Percentiles rank a stretch among this genome's conserved stretches.
Evolutionary conservation across 495 filamentous ascomycete species (phyloP).

Genomic region (Bombardia bombarda): DNA sequence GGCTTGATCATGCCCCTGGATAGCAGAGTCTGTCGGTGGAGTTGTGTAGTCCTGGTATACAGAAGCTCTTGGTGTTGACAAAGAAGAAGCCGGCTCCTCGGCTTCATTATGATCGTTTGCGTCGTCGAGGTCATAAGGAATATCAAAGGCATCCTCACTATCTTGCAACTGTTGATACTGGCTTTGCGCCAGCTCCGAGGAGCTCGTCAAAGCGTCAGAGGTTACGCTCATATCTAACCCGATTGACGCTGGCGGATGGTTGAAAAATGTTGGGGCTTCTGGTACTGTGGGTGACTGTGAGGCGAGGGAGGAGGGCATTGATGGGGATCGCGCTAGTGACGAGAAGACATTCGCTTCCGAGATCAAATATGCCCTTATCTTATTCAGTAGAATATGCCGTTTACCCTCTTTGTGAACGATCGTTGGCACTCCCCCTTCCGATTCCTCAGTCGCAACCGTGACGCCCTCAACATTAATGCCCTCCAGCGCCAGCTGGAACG

Average conservation of each 20-base stretch:
- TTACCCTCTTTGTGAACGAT: slow-evolving; percentile 49
- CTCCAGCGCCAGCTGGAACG: slow-evolving; percentile 57
- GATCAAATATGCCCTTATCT: slow-evolving; percentile 57
- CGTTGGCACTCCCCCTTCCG: slow-evolving; percentile 20
- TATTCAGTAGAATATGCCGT: slow-evolving; percentile 53
- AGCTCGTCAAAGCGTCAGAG: slow-evolving; percentile 10
- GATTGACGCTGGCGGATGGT: slow-evolving; percentile 1
- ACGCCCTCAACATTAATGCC: slow-evolving; percentile 60
- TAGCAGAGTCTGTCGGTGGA: too few species aligned
- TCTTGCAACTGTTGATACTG: slow-evolving; percentile 29
- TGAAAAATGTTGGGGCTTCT: slow-evolving; percentile 15
- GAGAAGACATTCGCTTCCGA: slow-evolving; percentile 69
- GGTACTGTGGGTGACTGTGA: slow-evolving; percentile 32
- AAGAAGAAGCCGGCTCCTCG: slow-evolving; percentile 20
- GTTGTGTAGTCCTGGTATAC: slow-evolving; percentile 19
- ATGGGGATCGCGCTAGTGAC: slow-evolving; percentile 51
- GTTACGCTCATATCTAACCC: slow-evolving; percentile 11
- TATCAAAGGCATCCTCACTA: slow-evolving; percentile 41
- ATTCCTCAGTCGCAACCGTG: slow-evolving; percentile 28
- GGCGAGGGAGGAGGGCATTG: slow-evolving; percentile 52
- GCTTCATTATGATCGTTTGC: slow-evolving; percentile 16
- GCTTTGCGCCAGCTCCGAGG: slow-evolving; percentile 22
- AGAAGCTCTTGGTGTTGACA: slow-evolving; percentile 40
- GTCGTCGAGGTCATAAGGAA: slow-evolving; percentile 34
- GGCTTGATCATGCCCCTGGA: slow-evolving; percentile 18